Percentiles rank a stretch among this genome's conserved stretches.
Conservation (phyloP, 768 basidiomycete genomes). For the Suillus cothurnatus region DNA sequence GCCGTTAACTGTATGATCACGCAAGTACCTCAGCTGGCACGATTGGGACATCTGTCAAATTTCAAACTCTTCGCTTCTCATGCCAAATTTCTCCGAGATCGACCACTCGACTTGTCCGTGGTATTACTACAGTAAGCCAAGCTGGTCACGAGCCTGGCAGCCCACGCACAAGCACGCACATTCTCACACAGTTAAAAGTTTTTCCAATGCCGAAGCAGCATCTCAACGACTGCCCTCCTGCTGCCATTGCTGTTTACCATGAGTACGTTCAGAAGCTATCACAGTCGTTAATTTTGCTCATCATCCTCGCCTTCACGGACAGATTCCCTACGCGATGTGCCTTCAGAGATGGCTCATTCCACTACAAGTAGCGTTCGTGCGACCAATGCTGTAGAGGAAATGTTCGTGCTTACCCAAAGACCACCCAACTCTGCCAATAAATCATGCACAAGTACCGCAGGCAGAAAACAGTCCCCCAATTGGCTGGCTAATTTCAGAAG, state of each 20-base stretch:
- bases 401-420: neutral
- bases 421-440: neutral
- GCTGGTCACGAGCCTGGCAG: too few relatives aligned
- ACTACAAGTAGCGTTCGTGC: neutral
- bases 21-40: too few relatives aligned
- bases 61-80: too few relatives aligned
- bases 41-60: too few relatives aligned
- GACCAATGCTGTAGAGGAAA: neutral
- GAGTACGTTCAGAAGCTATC: neutral
- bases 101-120: too few relatives aligned
- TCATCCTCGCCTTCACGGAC: neutral
- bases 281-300: neutral
- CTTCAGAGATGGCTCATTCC: neutral
- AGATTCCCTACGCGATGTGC: neutral
- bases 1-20: too few relatives aligned
- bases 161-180: too few relatives aligned
- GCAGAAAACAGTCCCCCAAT: neutral
- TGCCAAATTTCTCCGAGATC: too few relatives aligned
- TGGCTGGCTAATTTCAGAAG: slow-evolving; percentile 13
- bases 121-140: too few relatives aligned
- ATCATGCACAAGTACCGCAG: neutral
- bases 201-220: neutral
- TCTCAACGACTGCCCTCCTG: neutral
- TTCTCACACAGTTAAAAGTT: neutral
- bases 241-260: neutral